Percentiles rank a stretch among this genome's conserved stretches.
These are phyloP conservation scores for Chalaropsis thielavioides DNA, from an alignment of 2,329 filamentous ascomycete species.

Conservation along the genomic window DNA sequence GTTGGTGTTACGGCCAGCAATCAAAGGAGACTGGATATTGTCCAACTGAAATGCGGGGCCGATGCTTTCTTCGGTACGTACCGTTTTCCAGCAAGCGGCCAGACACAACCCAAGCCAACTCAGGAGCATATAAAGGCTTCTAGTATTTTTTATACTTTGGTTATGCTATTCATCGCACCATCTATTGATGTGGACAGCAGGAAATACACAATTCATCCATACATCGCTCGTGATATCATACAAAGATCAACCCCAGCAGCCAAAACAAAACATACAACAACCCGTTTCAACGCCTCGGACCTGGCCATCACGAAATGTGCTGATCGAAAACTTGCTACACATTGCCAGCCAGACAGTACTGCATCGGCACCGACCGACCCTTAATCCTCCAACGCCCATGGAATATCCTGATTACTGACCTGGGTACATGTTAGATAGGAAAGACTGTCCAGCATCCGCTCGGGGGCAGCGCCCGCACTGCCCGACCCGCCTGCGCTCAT, in stretches of 20 bases:
- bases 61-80: not conserved
- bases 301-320: too few relatives aligned
- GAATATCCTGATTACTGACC: conserved; percentile 35
- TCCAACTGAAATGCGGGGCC: not conserved
- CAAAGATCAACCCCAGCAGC: conserved; percentile 15
- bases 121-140: not conserved
- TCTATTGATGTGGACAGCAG: not conserved
- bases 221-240: conserved; percentile 13
- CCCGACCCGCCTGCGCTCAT: conserved; percentile 32
- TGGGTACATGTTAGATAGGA: conserved; percentile 38
- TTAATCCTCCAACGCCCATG: conserved; percentile 30
- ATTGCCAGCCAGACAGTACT: too few relatives aligned
- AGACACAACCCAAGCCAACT: not conserved
- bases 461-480: conserved; percentile 23
- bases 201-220: not conserved
- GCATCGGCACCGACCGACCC: not conserved
- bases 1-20: not conserved
- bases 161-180: not conserved
- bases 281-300: not conserved
- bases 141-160: not conserved
- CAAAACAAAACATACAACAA: conserved; percentile 9
- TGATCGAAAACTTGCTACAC: too few relatives aligned
- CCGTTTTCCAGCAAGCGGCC: not conserved
- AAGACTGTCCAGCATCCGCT: conserved; percentile 30
- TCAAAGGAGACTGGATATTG: not conserved